A percentile compares a stretch with the other conserved stretches of the same genome.
Conservation (phyloP, 2,329 filamentous ascomycete genomes). For the Leptographium lundbergii region DNA sequence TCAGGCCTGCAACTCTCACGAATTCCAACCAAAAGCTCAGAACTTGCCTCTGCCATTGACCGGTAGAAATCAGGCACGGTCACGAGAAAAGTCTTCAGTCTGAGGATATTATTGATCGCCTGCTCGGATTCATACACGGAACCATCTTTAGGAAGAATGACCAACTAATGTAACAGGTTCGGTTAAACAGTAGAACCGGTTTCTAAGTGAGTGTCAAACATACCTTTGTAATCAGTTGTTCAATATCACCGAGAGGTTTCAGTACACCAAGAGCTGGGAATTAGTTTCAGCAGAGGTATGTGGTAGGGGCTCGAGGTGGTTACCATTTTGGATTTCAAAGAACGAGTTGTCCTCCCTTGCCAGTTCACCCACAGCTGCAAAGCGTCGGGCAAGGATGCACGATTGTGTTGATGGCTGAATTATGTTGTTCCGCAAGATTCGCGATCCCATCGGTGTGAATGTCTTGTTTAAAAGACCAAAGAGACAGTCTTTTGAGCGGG, state of each 20-base stretch:
- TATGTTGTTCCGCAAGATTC: slow-evolving; percentile 73
- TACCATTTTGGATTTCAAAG: slow-evolving; percentile 56
- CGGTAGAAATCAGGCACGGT: slow-evolving; percentile 55
- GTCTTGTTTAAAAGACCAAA: slow-evolving; percentile 81
- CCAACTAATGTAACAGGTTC: slow-evolving; percentile 39
- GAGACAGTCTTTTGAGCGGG: slow-evolving; percentile 69
- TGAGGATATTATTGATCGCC: slow-evolving; percentile 73
- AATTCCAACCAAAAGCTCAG: slow-evolving; percentile 53
- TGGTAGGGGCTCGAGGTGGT: not conserved
- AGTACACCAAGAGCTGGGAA: slow-evolving; percentile 10
- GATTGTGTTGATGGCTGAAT: slow-evolving; percentile 71
- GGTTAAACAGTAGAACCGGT: rapidly evolving
- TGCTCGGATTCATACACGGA: slow-evolving; percentile 62
- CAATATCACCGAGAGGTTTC: slow-evolving; percentile 64
- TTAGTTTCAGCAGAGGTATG: not conserved
- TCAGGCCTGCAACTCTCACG: slow-evolving; percentile 55
- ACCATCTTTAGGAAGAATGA: slow-evolving; percentile 54
- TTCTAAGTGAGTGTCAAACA: not conserved
- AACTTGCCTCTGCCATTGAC: slow-evolving; percentile 52
- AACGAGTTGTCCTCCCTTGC: slow-evolving; percentile 78
- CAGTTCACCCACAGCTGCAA: slow-evolving; percentile 75
- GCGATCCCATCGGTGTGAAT: slow-evolving; percentile 73
- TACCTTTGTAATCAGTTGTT: slow-evolving; percentile 66
- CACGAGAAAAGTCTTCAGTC: slow-evolving; percentile 69
- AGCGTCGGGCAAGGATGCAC: slow-evolving; percentile 56